Percentiles rank a stretch among this genome's conserved stretches.
Conservation (phyloP, 257 asterid species). For the Voacanga thouarsii region DNA sequence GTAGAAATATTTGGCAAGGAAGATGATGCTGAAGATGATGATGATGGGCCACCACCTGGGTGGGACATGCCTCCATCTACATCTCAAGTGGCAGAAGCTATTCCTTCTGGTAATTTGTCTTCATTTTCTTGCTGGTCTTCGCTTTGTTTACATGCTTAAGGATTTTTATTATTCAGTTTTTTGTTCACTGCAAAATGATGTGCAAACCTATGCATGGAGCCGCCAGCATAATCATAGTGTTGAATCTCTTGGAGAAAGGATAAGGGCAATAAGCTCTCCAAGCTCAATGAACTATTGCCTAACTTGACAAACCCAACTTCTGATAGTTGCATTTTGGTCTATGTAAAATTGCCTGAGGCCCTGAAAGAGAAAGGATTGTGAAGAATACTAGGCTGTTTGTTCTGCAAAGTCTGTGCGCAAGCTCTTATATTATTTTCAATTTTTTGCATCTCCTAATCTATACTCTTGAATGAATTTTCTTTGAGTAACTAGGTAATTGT, state of each 20-base stretch:
- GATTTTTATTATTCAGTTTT: neutral
- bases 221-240: neutral
- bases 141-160: neutral
- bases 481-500: neutral
- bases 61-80: conserved; percentile 22
- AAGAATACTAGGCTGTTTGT: neutral
- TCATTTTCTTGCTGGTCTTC: neutral
- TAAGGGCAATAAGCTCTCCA: neutral
- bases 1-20: conserved; percentile 34
- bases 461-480: neutral
- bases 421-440: neutral
- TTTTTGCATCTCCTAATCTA: neutral
- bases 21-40: conserved; percentile 46
- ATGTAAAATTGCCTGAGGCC: neutral
- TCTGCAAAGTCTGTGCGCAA: neutral
- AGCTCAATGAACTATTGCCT: neutral
- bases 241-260: conserved; percentile 3
- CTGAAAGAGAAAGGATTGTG: neutral
- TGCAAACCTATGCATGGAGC: neutral
- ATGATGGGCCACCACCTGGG: conserved; percentile 43
- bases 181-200: neutral
- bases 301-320: neutral
- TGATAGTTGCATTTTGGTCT: neutral
- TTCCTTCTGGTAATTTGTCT: conserved; percentile 27
- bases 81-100: conserved; percentile 16